Evolutionary conservation across 371 early-diverging fungal genomes (phyloP), one percentile per base, ranked within the genome.

Genomic region (Lichtheimia corymbifera): DNA sequence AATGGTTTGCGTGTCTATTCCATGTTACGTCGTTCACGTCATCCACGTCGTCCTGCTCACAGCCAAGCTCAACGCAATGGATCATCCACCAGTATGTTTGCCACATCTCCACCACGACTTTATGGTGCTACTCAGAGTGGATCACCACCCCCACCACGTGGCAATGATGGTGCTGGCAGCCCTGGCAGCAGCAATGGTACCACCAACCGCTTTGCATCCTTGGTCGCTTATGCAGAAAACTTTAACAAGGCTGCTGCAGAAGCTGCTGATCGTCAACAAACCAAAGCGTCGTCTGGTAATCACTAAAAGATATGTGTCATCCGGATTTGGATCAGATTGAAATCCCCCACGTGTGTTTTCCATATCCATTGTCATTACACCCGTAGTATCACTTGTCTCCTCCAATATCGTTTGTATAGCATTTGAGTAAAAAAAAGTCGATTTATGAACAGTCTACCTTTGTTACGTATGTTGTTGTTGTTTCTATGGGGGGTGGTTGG

Each of bases 1-100:
- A 68, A 70, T 47, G 77, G 83, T 64, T 59, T 77, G 5, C 68
- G 70, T 24, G 70, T 85, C n/a, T 82, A 78, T 44, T 80, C 81
- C n/a, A 64, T 80, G 13, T 60, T 85, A 6, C 82, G 83, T 52
- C 77, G 73, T 62, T 60, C 58, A 14, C 71, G 71, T 47, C 61
- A 65, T 22, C 64, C 47, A 17, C 62, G 50, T 20, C 57, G 50
- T 54, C 49, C 53, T 15, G 24, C 22, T 7, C 63, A 42, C 17
- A 41, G 28, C 20, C 69, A 35, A 35, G 18, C 47, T 17, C 47
- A 47, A 18, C 47, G 70, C 5, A 58, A 62, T 17, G 59, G 61
- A 12, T 62, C 65, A 5, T 17, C 45, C 35, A 51, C 27, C 47
- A 61, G 63, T 50, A 43, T 44, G 61, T 57, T 42, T 55, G 70